Percentiles rank a stretch among this genome's conserved stretches.
These are phyloP conservation scores for Solanum bulbocastanum DNA, from an alignment of 257 asterid genomes.

Conservation along the genomic window DNA sequence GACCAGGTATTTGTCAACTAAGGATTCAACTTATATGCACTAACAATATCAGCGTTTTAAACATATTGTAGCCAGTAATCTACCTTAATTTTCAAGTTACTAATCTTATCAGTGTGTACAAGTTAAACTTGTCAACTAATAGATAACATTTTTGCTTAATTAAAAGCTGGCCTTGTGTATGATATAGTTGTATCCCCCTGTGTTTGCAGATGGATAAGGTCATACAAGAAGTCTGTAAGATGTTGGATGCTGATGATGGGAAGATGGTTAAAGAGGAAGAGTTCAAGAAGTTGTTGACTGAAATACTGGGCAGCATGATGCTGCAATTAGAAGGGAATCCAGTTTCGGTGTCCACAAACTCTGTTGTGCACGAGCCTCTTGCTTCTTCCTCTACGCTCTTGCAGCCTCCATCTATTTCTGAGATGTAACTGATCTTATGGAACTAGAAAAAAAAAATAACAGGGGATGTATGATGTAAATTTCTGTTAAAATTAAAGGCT, in stretches of 20 bases:
- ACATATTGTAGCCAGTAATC: background rate
- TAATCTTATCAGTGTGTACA: background rate
- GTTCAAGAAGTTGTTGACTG: conserved; percentile 70
- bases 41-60: background rate
- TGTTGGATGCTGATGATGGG: conserved; percentile 51
- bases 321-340: conserved; percentile 74
- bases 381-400: conserved; percentile 62
- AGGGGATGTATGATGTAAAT: background rate
- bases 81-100: background rate
- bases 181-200: background rate
- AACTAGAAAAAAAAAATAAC: background rate
- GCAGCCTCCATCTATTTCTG: conserved; percentile 31
- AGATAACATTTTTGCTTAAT: background rate
- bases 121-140: background rate
- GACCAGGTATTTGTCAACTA: conserved; percentile 36
- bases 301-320: conserved; percentile 68
- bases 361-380: conserved; percentile 75
- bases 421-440: background rate
- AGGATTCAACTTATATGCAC: background rate
- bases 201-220: conserved; percentile 62
- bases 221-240: conserved; percentile 42
- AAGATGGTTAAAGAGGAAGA: conserved; percentile 69
- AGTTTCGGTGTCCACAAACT: conserved; percentile 62
- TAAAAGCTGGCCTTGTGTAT: background rate
- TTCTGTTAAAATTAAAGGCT: background rate